Base-by-base conservation (phyloP, 805 yeast genomes). In the Saturnispora ahearnii region DNA sequence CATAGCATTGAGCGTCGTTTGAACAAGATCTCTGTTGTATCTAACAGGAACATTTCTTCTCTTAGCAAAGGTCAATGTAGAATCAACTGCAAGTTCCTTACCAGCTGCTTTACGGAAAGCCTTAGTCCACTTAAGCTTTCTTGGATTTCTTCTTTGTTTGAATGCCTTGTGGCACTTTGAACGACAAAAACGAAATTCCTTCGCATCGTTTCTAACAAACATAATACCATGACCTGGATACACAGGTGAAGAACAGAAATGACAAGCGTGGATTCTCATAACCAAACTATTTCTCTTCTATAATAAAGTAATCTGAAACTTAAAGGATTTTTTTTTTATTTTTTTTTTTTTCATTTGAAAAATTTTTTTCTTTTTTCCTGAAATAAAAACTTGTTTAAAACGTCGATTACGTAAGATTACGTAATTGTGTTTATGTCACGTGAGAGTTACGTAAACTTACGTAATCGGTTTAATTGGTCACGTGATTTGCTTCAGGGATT, bases 91-190 rank as follows among this genome's bases (percentile, higher is more conserved):
- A 76, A 93, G 79, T 67, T 93, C 99, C 69, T 93, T 93, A 62
- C 99, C 99, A 42, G 98, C 98, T 54, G 98, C 95, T 69, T 93
- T 93, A 73, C 99, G 82, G 78, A 93, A 93, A 1, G 99, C 98
- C 70, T 93, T 93, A 50, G 99, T 93, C 99, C 99, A 93, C 72
- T 79, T 86, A 70, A 90, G 81, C 71, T 93, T 93, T 73, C 99
- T 84, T 60, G 99, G 99, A 74, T 93, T 93, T 71, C 99, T 84
- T 76, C 96, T 89, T 74, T 89, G 95, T 68, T 93, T 93, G 81
- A 93, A 93, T 50, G 89, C 84, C 67, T 90, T 88, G 73, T 93
- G 99, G 73, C 99, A 93, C 68, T 93, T 93, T 54, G 98, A 89
- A 66, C 97, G 87, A 59, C 99, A 93, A 73, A 93, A 93, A 62